phyloP scores from a whole-genome alignment of 768 basidiomycete species.

The Suillus brevipes region DNA sequence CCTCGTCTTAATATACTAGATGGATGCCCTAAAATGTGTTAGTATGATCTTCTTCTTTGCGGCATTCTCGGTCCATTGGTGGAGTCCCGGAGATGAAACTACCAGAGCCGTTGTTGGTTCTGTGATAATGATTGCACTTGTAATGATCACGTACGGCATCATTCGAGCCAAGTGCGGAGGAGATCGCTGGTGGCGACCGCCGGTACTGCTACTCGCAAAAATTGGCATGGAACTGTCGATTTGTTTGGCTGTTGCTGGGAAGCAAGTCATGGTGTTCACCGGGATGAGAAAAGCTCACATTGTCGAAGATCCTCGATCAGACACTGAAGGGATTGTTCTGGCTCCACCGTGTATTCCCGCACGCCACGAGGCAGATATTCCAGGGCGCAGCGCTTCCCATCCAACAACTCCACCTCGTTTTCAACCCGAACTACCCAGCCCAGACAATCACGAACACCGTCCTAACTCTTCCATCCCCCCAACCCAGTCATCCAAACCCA shows the following conservation, averaged over 20 bases:
- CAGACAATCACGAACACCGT: neutral
- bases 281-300: neutral
- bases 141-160: constrained; percentile 47
- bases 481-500: neutral
- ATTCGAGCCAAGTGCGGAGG: constrained; percentile 18
- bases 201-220: neutral
- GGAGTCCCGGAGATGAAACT: constrained; percentile 5
- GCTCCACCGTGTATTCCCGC: neutral
- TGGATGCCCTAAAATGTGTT: neutral
- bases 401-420: neutral
- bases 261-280: neutral
- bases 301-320: neutral
- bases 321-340: neutral
- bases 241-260: neutral
- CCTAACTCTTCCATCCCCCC: neutral
- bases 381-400: neutral
- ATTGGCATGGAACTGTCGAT: too few species aligned
- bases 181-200: constrained; percentile 12
- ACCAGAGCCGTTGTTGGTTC: constrained; percentile 31
- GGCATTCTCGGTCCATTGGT: constrained; percentile 30
- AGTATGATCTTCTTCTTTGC: constrained; percentile 32
- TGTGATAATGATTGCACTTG: constrained; percentile 27
- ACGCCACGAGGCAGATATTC: neutral
- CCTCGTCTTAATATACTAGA: neutral
- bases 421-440: neutral